Evolutionary conservation across 2,329 filamentous ascomycete species (phyloP).

Genomic region (Aspergillus ochraceoroseus): DNA sequence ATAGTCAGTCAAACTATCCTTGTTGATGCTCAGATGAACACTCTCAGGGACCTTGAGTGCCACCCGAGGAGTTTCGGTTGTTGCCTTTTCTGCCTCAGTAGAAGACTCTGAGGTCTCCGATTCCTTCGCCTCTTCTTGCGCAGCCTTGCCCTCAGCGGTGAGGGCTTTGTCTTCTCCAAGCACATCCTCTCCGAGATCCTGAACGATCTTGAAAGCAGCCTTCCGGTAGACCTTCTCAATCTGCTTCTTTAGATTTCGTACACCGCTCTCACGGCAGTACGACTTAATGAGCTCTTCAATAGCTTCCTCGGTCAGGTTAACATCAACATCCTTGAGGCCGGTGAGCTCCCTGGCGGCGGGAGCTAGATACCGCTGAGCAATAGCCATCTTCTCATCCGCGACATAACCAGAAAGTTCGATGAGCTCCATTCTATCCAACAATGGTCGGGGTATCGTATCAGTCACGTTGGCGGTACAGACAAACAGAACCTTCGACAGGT

Average conservation of each 20-base stretch:
- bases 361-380: constrained; percentile 86
- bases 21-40: constrained; percentile 80
- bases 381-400: constrained; percentile 97
- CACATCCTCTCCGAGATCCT: constrained; percentile 81
- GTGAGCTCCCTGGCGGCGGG: constrained; percentile 92
- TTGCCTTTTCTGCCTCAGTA: constrained; percentile 38
- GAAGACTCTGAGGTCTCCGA: constrained; percentile 61
- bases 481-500: constrained; percentile 94
- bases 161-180: constrained; percentile 75
- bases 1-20: constrained; percentile 91
- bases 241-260: constrained; percentile 97
- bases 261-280: constrained; percentile 94
- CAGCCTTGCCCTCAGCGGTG: constrained; percentile 79
- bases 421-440: constrained; percentile 95
- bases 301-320: constrained; percentile 77
- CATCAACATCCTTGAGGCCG: constrained; percentile 83
- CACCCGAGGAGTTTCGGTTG: constrained; percentile 60
- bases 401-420: constrained; percentile 96
- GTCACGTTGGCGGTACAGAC: constrained; percentile 99
- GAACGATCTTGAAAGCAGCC: constrained; percentile 92
- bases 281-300: constrained; percentile 97
- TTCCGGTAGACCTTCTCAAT: constrained; percentile 99
- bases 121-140: constrained; percentile 55
- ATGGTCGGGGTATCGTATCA: constrained; percentile 88
- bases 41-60: constrained; percentile 77